Percentiles rank a stretch among this genome's conserved stretches.
Evolutionary conservation across 1,284 basidiomycete species (phyloP).

Genomic region (Heliocybe sulcata): DNA sequence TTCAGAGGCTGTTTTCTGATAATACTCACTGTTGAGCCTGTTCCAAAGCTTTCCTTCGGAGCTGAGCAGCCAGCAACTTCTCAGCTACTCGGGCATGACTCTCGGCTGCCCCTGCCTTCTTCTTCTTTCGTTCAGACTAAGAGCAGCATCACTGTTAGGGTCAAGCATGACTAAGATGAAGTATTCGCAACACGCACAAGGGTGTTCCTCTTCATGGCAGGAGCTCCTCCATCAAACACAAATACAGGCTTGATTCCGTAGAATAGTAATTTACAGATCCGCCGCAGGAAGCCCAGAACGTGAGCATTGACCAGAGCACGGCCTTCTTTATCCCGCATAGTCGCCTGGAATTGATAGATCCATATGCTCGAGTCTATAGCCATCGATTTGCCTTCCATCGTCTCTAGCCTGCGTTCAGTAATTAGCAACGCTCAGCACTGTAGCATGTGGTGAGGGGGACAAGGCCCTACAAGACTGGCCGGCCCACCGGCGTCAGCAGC

Average conservation of each 20-base stretch:
- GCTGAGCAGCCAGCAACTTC: slow-evolving; percentile 87
- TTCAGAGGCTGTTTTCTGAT: neutral
- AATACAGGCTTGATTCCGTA: slow-evolving; percentile 97
- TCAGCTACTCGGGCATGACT: slow-evolving; percentile 86
- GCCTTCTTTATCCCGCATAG: slow-evolving; percentile 97
- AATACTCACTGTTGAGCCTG: slow-evolving; percentile 42
- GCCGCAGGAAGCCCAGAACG: slow-evolving; percentile 87
- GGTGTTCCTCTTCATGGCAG: slow-evolving; percentile 79
- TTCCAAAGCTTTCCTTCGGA: slow-evolving; percentile 85
- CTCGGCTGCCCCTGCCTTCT: slow-evolving; percentile 81
- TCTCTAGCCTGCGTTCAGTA: slow-evolving; percentile 65
- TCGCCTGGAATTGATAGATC: slow-evolving; percentile 98
- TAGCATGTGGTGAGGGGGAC: too few relatives aligned
- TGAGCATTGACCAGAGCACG: slow-evolving; percentile 89
- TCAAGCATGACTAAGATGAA: neutral
- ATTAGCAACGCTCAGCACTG: slow-evolving; percentile 9
- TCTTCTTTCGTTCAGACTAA: slow-evolving; percentile 79
- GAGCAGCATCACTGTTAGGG: neutral
- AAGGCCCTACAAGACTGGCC: slow-evolving; percentile 72
- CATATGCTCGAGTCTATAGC: slow-evolving; percentile 99
- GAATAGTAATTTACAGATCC: slow-evolving; percentile 93
- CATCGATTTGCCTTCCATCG: slow-evolving; percentile 83
- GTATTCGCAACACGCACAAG: slow-evolving; percentile 50
- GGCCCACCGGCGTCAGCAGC: slow-evolving; percentile 83
- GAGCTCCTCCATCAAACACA: slow-evolving; percentile 95